phyloP scores from a whole-genome alignment of 257 asterid genomes.

The Ajuga chamaepitys region DNA sequence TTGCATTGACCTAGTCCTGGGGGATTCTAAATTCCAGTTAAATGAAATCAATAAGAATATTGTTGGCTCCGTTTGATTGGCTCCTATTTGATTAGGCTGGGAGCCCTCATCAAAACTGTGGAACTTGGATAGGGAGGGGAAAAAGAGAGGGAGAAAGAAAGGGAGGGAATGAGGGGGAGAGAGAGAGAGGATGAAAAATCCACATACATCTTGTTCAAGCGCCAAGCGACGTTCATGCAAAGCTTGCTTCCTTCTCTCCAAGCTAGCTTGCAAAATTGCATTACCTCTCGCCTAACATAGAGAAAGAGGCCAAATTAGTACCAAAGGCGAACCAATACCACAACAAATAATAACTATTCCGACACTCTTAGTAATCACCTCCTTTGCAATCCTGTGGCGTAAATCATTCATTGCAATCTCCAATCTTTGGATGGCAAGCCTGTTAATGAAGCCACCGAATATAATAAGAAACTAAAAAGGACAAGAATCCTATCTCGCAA shows the following conservation, averaged over 20 bases:
- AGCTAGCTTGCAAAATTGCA: constrained; percentile 96
- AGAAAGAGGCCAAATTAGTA: constrained; percentile 15
- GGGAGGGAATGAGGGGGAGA: too few species aligned
- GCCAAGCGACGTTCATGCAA: constrained; percentile 93
- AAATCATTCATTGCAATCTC: constrained; percentile 85
- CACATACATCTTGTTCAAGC: constrained; percentile 92
- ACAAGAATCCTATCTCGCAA: background rate
- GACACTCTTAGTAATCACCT: constrained; percentile 37
- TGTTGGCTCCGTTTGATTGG: too few species aligned
- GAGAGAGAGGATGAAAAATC: too few species aligned
- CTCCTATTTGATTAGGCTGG: constrained; percentile 63
- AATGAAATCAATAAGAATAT: constrained; percentile 29
- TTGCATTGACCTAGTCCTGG: constrained; percentile 89
- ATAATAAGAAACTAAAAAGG: constrained; percentile 5
- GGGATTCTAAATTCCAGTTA: constrained; percentile 70
- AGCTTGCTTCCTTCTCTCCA: constrained; percentile 96
- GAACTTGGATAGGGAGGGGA: too few species aligned
- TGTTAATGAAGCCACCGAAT: constrained; percentile 26
- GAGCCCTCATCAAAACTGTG: constrained; percentile 92
- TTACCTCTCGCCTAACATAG: constrained; percentile 80
- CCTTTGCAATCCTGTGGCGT: constrained; percentile 88
- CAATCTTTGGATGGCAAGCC: constrained; percentile 89
- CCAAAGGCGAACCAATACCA: background rate
- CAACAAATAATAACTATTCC: constrained; percentile 9
- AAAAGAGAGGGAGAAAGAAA: too few species aligned